phyloP scores from a whole-genome alignment of 1,284 basidiomycete species.

The Fistulinella cinereoalba region DNA sequence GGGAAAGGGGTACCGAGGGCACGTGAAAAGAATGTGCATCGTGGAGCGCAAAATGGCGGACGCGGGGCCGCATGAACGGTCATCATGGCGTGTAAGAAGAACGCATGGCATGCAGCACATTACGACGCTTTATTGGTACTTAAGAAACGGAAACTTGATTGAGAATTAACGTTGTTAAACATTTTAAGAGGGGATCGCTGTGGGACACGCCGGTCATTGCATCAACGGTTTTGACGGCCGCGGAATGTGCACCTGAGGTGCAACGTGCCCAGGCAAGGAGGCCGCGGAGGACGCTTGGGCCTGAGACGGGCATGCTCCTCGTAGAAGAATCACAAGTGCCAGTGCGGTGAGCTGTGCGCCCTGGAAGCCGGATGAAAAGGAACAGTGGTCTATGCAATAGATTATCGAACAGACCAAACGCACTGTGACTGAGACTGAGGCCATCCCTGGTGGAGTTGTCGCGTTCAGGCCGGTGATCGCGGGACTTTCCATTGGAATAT shows the following conservation, averaged over 20 bases:
- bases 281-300: too few relatives aligned
- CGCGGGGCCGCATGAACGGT: slow-evolving; percentile 3
- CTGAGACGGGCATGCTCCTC: too few relatives aligned
- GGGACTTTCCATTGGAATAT: slow-evolving; percentile 27
- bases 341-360: too few relatives aligned
- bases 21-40: slow-evolving; percentile 20
- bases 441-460: not conserved
- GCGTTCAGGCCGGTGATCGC: slow-evolving; percentile 19
- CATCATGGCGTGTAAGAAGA: slow-evolving; percentile 25
- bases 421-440: not conserved
- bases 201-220: slow-evolving; percentile 13
- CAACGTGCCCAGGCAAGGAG: not conserved
- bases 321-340: too few relatives aligned
- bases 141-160: slow-evolving; percentile 29
- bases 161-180: slow-evolving; percentile 35
- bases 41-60: slow-evolving; percentile 6
- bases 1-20: slow-evolving; percentile 24
- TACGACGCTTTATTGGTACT: slow-evolving; percentile 10
- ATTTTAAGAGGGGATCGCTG: slow-evolving; percentile 30
- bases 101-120: too few relatives aligned
- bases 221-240: slow-evolving; percentile 3
- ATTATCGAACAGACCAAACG: too few relatives aligned
- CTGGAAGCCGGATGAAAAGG: too few relatives aligned
- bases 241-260: slow-evolving; percentile 1
- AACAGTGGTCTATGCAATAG: too few relatives aligned